Conservation (phyloP, 2,329 filamentous ascomycete genomes). For the Colletotrichum tofieldiae region DNA sequence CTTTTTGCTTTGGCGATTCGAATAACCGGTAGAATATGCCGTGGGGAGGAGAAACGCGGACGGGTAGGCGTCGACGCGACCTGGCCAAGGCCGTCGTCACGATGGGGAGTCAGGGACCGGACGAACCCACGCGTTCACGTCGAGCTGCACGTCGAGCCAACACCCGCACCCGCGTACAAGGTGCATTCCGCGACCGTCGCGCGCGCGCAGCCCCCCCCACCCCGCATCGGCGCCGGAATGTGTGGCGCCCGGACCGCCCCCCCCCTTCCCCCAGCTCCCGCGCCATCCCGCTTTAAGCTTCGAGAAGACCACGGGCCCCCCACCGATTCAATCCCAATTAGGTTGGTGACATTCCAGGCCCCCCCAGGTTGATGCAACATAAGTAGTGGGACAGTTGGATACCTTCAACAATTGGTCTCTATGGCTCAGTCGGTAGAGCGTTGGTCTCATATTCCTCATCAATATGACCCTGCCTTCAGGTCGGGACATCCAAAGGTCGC, state of each 20-base stretch:
- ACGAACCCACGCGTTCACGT: slow-evolving; percentile 7
- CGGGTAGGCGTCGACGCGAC: neutral
- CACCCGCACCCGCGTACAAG: neutral
- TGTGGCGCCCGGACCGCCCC: neutral
- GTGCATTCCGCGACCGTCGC: slow-evolving; percentile 1
- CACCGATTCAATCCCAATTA: neutral
- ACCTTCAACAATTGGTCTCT: neutral
- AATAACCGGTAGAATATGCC: neutral
- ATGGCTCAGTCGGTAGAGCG: slow-evolving; percentile 40
- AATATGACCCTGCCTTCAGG: slow-evolving; percentile 18
- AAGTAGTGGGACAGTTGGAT: no score
- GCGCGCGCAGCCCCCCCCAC: neutral
- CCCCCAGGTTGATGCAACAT: no score
- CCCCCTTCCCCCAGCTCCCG: neutral
- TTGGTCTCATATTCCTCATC: slow-evolving; percentile 30
- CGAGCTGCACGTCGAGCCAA: neutral
- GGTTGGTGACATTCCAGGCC: no score
- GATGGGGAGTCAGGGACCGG: neutral
- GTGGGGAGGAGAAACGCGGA: neutral
- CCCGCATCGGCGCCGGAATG: neutral
- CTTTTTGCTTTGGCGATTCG: neutral
- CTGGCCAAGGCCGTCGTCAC: no score
- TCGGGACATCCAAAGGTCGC: slow-evolving; percentile 40
- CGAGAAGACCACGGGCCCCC: neutral
- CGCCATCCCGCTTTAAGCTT: neutral